A percentile compares a stretch with the other conserved stretches of the same genome.
phyloP scores from a whole-genome alignment of 495 filamentous ascomycete species.

The Parathielavia appendiculata region DNA sequence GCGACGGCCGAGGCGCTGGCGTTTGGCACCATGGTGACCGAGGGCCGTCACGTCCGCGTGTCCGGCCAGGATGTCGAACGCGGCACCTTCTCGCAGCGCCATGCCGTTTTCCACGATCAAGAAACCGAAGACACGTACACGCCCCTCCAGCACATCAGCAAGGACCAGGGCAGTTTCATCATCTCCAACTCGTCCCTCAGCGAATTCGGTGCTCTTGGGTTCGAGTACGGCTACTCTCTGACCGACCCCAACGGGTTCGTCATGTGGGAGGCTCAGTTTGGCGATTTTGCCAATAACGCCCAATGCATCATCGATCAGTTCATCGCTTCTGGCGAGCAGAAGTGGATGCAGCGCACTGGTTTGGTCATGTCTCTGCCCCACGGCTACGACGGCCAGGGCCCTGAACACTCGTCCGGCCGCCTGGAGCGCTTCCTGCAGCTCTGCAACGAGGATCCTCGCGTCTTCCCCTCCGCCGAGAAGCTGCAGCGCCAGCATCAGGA shows the following conservation, averaged over 20 bases:
- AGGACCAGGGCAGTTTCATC: conserved; percentile 88
- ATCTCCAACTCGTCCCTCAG: conserved; percentile 96
- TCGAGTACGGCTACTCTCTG: conserved; percentile 97
- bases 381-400: conserved; percentile 97
- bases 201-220: conserved; percentile 92
- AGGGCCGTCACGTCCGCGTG: conserved; percentile 94
- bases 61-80: conserved; percentile 99
- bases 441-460: conserved; percentile 93
- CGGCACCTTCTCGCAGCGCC: conserved; percentile 98
- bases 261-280: conserved; percentile 99
- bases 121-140: conserved; percentile 88
- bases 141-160: conserved; percentile 79
- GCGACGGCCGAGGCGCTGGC: conserved; percentile 94
- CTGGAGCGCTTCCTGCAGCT: conserved; percentile 97
- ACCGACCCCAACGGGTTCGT: conserved; percentile 94
- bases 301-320: conserved; percentile 99
- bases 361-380: conserved; percentile 92
- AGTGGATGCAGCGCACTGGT: conserved; percentile 97
- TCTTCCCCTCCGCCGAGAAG: conserved; percentile 82
- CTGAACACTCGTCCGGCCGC: conserved; percentile 95
- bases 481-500: conserved; percentile 97
- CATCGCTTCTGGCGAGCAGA: conserved; percentile 92
- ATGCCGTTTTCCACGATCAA: conserved; percentile 96
- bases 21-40: conserved; percentile 81
- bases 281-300: conserved; percentile 98